Conservation (phyloP, 2,329 filamentous ascomycete species). For the Cadophora sp. region DNA sequence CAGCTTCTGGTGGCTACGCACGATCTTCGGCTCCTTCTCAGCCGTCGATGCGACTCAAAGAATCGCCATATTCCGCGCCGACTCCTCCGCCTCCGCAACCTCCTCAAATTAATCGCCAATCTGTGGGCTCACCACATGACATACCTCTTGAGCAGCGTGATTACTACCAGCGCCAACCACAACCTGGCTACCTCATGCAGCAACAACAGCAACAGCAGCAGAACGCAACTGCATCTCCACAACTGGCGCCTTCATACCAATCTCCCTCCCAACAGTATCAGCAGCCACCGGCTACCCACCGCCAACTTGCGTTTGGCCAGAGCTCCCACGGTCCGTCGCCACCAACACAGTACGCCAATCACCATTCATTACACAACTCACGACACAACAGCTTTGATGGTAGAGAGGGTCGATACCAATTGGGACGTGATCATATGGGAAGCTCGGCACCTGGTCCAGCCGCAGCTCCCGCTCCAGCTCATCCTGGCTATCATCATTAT, state of each 20-base stretch:
- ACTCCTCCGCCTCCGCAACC: slow-evolving; percentile 37
- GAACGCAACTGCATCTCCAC: slow-evolving; percentile 37
- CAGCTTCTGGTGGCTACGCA: slow-evolving; percentile 36
- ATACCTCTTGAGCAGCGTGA: slow-evolving; percentile 41
- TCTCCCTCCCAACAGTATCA: slow-evolving; percentile 35
- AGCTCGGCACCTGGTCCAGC: slow-evolving; percentile 22
- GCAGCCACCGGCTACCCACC: slow-evolving; percentile 35
- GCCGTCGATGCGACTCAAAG: slow-evolving; percentile 40
- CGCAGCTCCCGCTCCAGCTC: slow-evolving; percentile 34
- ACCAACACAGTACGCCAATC: slow-evolving; percentile 35
- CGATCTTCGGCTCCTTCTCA: slow-evolving; percentile 37
- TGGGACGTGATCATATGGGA: slow-evolving; percentile 33
- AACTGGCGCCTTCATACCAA: slow-evolving; percentile 39
- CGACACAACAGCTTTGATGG: slow-evolving; percentile 43
- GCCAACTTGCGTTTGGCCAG: slow-evolving; percentile 41
- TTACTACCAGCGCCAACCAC: slow-evolving; percentile 41
- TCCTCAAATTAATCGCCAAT: slow-evolving; percentile 33
- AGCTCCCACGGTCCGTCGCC: slow-evolving; percentile 39
- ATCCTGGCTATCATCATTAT: slow-evolving; percentile 33
- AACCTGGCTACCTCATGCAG: slow-evolving; percentile 37
- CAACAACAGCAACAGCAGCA: slow-evolving; percentile 40
- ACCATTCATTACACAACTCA: slow-evolving; percentile 39
- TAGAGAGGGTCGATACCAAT: slow-evolving; percentile 37
- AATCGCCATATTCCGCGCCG: slow-evolving; percentile 43
- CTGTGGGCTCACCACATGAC: slow-evolving; percentile 41